Evolutionary conservation across 1,284 basidiomycete species (phyloP).

Genomic region (Schizophyllum amplum): DNA sequence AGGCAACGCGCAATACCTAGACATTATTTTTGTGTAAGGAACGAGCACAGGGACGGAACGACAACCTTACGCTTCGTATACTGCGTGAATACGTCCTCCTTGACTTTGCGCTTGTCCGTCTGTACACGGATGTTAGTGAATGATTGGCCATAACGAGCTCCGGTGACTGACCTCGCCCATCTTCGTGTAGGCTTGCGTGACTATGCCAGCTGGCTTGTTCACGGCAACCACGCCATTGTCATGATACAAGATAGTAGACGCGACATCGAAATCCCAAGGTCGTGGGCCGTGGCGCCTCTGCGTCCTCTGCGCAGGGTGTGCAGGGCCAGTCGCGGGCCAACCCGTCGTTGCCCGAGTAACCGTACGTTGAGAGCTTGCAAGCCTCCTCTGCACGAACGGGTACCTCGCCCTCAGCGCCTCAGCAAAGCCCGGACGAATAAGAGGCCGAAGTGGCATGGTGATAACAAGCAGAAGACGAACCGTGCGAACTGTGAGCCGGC

Average conservation of each 20-base stretch:
- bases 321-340: not conserved
- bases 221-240: not conserved
- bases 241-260: not conserved
- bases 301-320: not conserved
- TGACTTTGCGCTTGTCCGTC: not conserved
- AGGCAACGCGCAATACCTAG: not conserved
- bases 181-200: not conserved
- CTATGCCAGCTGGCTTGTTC: not conserved
- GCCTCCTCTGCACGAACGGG: too few relatives aligned
- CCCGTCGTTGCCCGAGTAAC: too few relatives aligned
- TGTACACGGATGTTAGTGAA: not conserved
- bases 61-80: not conserved
- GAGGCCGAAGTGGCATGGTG: not conserved
- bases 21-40: not conserved
- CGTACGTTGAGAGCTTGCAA: too few relatives aligned
- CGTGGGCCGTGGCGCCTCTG: not conserved
- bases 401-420: not conserved
- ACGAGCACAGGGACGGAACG: not conserved
- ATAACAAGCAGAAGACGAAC: not conserved
- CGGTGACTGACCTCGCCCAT: not conserved
- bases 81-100: not conserved
- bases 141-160: too few relatives aligned
- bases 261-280: not conserved
- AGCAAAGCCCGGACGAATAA: not conserved
- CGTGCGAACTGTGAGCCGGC: not conserved